These are phyloP conservation scores for Hysterium pulicare DNA, from an alignment of 2,329 filamentous ascomycete genomes.

Conservation along the genomic window DNA sequence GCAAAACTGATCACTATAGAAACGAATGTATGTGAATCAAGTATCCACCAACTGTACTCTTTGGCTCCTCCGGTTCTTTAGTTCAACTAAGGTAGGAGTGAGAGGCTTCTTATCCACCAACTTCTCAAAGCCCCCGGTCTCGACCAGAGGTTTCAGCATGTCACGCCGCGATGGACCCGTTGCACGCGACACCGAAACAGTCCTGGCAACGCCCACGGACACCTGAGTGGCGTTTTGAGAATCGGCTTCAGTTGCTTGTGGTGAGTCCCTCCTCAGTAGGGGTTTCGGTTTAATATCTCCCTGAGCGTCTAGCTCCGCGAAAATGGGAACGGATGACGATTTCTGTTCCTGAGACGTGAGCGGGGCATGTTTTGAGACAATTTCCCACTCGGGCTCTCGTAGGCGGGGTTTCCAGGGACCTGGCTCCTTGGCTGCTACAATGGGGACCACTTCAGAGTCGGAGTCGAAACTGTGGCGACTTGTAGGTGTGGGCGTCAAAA, in stretches of 20 bases:
- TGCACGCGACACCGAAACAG: slow-evolving; percentile 29
- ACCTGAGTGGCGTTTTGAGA: slow-evolving; percentile 13
- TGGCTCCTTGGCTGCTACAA: slow-evolving; percentile 19
- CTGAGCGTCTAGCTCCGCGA: background rate
- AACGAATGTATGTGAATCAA: slow-evolving; percentile 9
- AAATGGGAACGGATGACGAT: background rate
- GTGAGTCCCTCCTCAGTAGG: background rate
- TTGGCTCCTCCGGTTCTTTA: slow-evolving; percentile 34
- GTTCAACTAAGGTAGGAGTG: slow-evolving; percentile 35
- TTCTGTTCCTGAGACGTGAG: background rate
- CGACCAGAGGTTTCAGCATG: slow-evolving; percentile 12
- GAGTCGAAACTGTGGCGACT: slow-evolving; percentile 29
- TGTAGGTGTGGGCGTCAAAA: slow-evolving; percentile 21
- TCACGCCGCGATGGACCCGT: slow-evolving; percentile 13
- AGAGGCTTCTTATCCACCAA: slow-evolving; percentile 26
- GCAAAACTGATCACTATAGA: background rate
- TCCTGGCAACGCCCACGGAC: slow-evolving; percentile 31
- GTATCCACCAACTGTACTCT: slow-evolving; percentile 34
- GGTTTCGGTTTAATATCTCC: background rate
- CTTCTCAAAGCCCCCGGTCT: slow-evolving; percentile 16
- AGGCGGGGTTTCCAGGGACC: slow-evolving; percentile 18
- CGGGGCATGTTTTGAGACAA: slow-evolving; percentile 18
- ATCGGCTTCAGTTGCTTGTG: background rate
- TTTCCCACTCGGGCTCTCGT: slow-evolving; percentile 31
- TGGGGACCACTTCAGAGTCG: slow-evolving; percentile 25